These are phyloP conservation scores for Fusarium coffeatum DNA, from an alignment of 2,329 filamentous ascomycete genomes.

Conservation along the genomic window DNA sequence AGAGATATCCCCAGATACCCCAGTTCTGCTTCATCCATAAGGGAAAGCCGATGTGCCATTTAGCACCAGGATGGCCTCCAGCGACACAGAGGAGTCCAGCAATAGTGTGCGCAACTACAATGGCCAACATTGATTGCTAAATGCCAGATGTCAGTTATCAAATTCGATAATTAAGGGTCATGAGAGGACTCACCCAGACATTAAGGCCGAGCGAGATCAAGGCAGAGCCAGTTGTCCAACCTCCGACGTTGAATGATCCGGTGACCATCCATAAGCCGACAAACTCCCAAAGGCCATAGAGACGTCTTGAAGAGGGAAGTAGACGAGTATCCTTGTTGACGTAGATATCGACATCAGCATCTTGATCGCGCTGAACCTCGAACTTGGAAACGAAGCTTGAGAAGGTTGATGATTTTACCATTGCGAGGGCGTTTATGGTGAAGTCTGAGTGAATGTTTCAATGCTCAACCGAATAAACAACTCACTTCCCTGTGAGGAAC, in stretches of 20 bases:
- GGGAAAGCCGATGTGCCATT: conserved; percentile 47
- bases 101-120: conserved; percentile 31
- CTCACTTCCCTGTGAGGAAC: neutral
- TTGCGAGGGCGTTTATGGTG: neutral
- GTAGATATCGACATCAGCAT: neutral
- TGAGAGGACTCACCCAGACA: conserved; percentile 14
- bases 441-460: neutral
- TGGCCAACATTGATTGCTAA: conserved; percentile 1
- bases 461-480: neutral
- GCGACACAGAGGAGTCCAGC: conserved; percentile 45
- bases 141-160: rapidly evolving
- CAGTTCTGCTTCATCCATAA: conserved; percentile 45
- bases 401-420: neutral
- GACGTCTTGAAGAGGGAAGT: conserved; percentile 46
- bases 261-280: conserved; percentile 50
- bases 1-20: conserved; percentile 45
- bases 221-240: conserved; percentile 49
- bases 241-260: conserved; percentile 51
- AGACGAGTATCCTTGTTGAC: conserved; percentile 33
- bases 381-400: neutral
- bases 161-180: no score
- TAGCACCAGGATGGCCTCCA: conserved; percentile 45
- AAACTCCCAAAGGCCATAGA: conserved; percentile 50
- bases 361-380: neutral
- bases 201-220: conserved; percentile 47